Evolutionary conservation across 495 filamentous ascomycete genomes (phyloP), one percentile per base, ranked within the genome.

Genomic region (Gamarada debralockiae): DNA sequence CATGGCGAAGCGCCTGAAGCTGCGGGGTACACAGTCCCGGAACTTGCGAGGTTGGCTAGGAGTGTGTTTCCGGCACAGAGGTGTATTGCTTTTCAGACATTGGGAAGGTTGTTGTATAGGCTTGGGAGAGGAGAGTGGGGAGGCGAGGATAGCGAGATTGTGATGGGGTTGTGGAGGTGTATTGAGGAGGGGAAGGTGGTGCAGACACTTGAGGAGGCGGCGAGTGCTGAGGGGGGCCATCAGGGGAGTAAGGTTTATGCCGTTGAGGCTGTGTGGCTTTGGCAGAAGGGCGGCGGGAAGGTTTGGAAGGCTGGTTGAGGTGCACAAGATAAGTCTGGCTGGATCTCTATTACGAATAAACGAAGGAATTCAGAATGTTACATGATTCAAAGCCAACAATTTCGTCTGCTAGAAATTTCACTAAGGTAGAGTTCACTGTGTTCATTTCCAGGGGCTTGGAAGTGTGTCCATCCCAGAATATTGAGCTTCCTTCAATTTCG

Each of bases 1-100:
- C 93, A 98, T 67, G 91, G 84, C 55, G 83, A 95, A 39, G 91
- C 95, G 6, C 93, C 93, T 12, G 89, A 93, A 61, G 89, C 92
- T 0, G 93, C 93, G 0, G 93, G 93, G 0, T 98, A 98, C 66
- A 97, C 95, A 1, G 77, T 98, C 23, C 85, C 85, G 0, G 93
- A 98, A 67, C 75, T 98, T 2, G 87, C 92, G 7, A 79, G 85
- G 15, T 73, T 97, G 31, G 83, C 88, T 20, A 78, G 90, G n/a
- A 91, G 85, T 37, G 78, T 83, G 0, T 90, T 95, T 47, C 80
- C 95, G 3, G 80, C 83, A 0, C 93, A 98, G 70, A 75, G 95
- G 1, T 98, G 93, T 58, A 73, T 98, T 12, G 91, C 95, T 1
- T 96, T 87, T 69, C 92, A 95, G 67, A 91, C 90, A 0, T 73